phyloP scores from a whole-genome alignment of 306 rosid genomes.

The Vigna trinervia region DNA sequence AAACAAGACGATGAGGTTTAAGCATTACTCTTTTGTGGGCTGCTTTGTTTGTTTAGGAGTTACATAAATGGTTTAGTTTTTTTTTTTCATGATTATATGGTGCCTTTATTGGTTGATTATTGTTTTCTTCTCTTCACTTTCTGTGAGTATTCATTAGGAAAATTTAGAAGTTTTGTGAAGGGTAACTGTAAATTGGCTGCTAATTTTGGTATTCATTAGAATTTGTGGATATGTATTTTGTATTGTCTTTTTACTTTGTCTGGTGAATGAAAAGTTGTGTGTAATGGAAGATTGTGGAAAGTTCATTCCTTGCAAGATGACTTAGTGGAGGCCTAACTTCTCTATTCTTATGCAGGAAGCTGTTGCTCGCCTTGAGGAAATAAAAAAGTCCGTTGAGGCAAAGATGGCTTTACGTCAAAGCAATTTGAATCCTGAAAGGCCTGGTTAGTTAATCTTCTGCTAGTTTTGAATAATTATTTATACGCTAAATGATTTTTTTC shows the following conservation, averaged over 20 bases:
- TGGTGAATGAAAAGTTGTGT: neutral
- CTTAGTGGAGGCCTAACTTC: neutral
- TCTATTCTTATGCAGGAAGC: constrained; percentile 65
- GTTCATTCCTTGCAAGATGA: constrained; percentile 32
- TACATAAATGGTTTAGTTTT: constrained; percentile 2
- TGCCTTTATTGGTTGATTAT: neutral
- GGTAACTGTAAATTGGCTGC: constrained; percentile 5
- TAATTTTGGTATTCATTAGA: neutral
- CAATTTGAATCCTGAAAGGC: constrained; percentile 97
- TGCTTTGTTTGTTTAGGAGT: constrained; percentile 5
- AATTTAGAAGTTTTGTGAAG: neutral
- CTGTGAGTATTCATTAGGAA: neutral
- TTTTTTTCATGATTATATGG: neutral
- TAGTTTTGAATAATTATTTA: constrained; percentile 4
- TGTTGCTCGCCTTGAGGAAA: constrained; percentile 88
- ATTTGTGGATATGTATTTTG: constrained; percentile 18
- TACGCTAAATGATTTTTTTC: constrained; percentile 32
- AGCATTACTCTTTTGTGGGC: constrained; percentile 31
- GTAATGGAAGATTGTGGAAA: constrained; percentile 10
- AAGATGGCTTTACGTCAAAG: constrained; percentile 85
- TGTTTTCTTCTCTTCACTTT: constrained; percentile 1
- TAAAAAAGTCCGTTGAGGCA: constrained; percentile 84
- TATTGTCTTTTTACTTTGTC: neutral
- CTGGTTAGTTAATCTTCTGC: constrained; percentile 66
- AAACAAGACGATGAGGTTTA: constrained; percentile 92